Base-by-base conservation (phyloP, 176 grass and related monocot species). In the Aechmea fasciata region DNA sequence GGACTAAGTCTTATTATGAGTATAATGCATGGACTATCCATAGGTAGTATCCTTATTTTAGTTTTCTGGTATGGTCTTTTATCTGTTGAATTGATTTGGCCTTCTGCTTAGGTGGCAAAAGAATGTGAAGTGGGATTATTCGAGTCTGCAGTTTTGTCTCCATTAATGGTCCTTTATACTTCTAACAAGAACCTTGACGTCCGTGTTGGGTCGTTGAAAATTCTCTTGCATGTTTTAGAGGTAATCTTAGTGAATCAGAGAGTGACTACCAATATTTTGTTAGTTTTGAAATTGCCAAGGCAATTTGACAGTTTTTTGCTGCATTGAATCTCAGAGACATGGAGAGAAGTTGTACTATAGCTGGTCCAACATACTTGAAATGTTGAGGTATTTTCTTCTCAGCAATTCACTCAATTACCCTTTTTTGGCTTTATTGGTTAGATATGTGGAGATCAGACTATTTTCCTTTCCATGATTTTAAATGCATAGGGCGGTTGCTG, bases 161-260 rank as follows among this genome's bases (percentile, higher is more conserved):
- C 93, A 63, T 85, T 97, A 71, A 47, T 77, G 75, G 85, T 88
- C 77, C 82, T 97, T 41, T 97, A 90, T 83, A 76, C 81, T 9
- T 83, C 89, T 67, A 92, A 85, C 83, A 91, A 92, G 69, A 90
- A 82, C 66, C 59, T 76, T 85, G 93, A 92, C 83, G 89, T 92
- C 72, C 89, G 86, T 81, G 79, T 88, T 69, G 86, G 86, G 64
- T 79, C 77, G 57, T 74, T 97, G 18, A 97, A 97, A 83, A 97
- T 90, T 78, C 82, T 97, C 77, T 80, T 97, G 86, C 93, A 97
- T 97, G 89, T 97, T 71, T 85, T 97, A 10, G 93, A 97, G 89
- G 93, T 97, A 83, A 47, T 76, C 64, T 59, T 85, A 54, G 65
- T 75, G 2, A 73, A 20, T 75, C 11, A n/a, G 51, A 49, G 3